A percentile compares a stretch with the other conserved stretches of the same genome.
Evolutionary conservation across 257 asterid species (phyloP).

Genomic region (Gentiana straminea): DNA sequence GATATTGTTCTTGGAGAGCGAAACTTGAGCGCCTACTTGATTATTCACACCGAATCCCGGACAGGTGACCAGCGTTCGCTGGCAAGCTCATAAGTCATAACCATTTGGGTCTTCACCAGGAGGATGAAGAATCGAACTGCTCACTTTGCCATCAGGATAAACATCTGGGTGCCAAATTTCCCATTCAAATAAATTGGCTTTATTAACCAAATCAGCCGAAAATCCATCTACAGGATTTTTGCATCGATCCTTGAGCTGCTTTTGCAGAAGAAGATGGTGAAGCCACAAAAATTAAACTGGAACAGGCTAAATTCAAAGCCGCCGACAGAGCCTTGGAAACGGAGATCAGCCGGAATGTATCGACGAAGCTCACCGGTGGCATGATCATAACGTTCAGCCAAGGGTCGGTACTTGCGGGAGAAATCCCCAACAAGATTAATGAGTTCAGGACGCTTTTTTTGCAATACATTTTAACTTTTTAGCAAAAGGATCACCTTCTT

Average conservation of each 20-base stretch:
- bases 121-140: constrained; percentile 95
- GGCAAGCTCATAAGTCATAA: constrained; percentile 89
- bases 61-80: constrained; percentile 99
- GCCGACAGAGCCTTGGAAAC: constrained; percentile 57
- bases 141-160: constrained; percentile 84
- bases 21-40: too few relatives aligned
- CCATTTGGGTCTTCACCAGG: constrained; percentile 99
- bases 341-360: constrained; percentile 69
- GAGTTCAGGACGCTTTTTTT: constrained; percentile 75
- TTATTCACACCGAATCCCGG: too few relatives aligned
- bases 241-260: constrained; percentile 89
- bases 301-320: background rate
- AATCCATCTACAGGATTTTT: constrained; percentile 94
- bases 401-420: constrained; percentile 54
- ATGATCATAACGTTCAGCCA: constrained; percentile 79
- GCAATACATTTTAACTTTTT: constrained; percentile 90
- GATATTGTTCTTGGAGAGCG: too few relatives aligned
- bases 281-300: constrained; percentile 55
- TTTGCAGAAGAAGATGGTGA: constrained; percentile 80
- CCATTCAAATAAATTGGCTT: constrained; percentile 86
- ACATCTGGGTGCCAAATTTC: constrained; percentile 99
- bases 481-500: constrained; percentile 87
- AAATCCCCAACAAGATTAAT: constrained; percentile 64
- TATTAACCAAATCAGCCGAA: constrained; percentile 91
- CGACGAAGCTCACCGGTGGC: constrained; percentile 68